These are phyloP conservation scores for Penicillium sp. DNA, from an alignment of 2,329 filamentous ascomycete genomes.

Conservation along the genomic window DNA sequence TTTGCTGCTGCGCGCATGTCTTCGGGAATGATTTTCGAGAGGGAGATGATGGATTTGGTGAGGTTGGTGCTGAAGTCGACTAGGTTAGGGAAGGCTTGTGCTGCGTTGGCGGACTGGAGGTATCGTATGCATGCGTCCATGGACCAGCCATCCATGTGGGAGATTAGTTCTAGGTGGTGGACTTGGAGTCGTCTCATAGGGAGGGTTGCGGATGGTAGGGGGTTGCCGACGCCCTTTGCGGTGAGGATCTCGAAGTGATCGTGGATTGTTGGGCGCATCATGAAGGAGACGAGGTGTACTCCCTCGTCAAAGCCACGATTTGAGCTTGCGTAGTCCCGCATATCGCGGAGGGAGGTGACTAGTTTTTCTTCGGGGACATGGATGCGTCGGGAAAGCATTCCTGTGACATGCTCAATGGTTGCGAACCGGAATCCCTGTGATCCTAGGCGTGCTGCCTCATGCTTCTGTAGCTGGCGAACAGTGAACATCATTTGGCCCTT, in stretches of 20 bases:
- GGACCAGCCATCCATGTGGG: slow-evolving; percentile 42
- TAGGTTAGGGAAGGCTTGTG: slow-evolving; percentile 23
- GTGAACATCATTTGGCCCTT: slow-evolving; percentile 79
- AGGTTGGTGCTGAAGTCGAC: slow-evolving; percentile 48
- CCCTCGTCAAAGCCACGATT: slow-evolving; percentile 33
- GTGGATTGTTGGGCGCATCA: slow-evolving; percentile 49
- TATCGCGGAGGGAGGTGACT: slow-evolving; percentile 58
- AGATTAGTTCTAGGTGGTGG: slow-evolving; percentile 55
- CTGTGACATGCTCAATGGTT: slow-evolving; percentile 63
- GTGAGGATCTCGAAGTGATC: slow-evolving; percentile 64
- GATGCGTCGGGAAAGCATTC: slow-evolving; percentile 68
- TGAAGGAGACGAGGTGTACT: slow-evolving; percentile 44
- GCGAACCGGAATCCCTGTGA: slow-evolving; percentile 78
- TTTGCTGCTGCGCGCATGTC: slow-evolving; percentile 33
- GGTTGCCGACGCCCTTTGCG: slow-evolving; percentile 53
- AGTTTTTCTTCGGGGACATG: slow-evolving; percentile 67
- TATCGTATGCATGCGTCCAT: slow-evolving; percentile 36
- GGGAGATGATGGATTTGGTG: slow-evolving; percentile 35
- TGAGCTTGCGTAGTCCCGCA: slow-evolving; percentile 55
- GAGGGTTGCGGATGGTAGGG: slow-evolving; percentile 60
- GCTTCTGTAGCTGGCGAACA: slow-evolving; percentile 59
- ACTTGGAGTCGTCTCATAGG: slow-evolving; percentile 53
- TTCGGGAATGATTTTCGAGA: slow-evolving; percentile 44
- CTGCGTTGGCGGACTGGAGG: slow-evolving; percentile 28
- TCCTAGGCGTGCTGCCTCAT: slow-evolving; percentile 63